Base-by-base conservation (phyloP, 441 rosid genomes). In the Eutrema salsugineum region DNA sequence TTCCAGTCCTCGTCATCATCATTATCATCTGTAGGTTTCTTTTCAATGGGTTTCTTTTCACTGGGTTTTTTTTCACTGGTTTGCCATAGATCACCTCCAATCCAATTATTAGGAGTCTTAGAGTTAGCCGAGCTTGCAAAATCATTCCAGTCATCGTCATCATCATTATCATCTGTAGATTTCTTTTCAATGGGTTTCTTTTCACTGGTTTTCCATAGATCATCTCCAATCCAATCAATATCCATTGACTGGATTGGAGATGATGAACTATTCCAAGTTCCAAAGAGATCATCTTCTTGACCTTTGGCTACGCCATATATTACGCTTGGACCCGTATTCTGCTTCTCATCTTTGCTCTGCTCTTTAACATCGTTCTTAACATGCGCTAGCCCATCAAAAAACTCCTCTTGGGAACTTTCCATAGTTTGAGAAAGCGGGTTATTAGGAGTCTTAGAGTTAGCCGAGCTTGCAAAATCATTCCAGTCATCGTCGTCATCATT, bases 401-500 rank as follows among this genome's bases (percentile, higher is more conserved):
- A 40, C 30, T 71, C 73, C 35, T 22, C 56, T 79, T 73, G 76
- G 20, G 39, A 63, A 66, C 69, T 61, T 62, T 17, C 48, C 76
- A 64, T 65, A 35, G 68, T 39, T 77, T 78, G 75, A 20, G 78
- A 51, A 69, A 56, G 62, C 24, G 78, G 68, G 67, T 62, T 47
- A 36, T 33, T 71, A 79, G 82, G 67, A 80, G 68, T 77, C 72
- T 72, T 77, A 39, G 50, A 76, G 71, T 73, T 74, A 63, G 80
- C 77, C 46, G 97, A 87, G 80, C 90, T 82, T 30, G 83, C 75
- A 77, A 91, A 85, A 84, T 91, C 97, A 81, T 77, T 85, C 98
- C 94, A 91, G 75, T 85, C 86, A 67, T 83, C 79, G 60, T 80
- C 83, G 39, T 68, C 86, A 73, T 66, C 69, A 20, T 54, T 69